Percentiles rank a stretch among this genome's conserved stretches.
phyloP scores from a whole-genome alignment of 768 basidiomycete genomes.

The Naganishia antarctica region DNA sequence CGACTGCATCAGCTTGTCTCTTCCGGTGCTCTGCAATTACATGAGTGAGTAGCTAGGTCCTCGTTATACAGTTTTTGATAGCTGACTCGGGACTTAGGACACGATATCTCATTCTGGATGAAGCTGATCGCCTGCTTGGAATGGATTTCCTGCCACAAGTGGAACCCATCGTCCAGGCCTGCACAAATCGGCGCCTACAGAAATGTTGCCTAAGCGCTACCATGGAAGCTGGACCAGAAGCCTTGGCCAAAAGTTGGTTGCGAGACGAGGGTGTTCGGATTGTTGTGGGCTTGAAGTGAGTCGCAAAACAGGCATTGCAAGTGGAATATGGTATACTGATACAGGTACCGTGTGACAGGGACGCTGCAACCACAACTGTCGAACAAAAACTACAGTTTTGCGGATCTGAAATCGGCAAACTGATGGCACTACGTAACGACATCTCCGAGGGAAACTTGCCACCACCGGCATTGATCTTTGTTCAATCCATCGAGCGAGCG shows the following conservation, averaged over 20 bases:
- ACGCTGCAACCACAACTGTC: constrained; percentile 89
- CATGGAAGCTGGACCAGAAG: constrained; percentile 80
- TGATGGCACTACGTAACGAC: constrained; percentile 77
- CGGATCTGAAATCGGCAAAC: constrained; percentile 87
- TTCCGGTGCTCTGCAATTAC: constrained; percentile 60
- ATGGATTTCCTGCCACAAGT: constrained; percentile 81
- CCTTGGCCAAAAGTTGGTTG: constrained; percentile 77
- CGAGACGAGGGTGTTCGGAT: constrained; percentile 74
- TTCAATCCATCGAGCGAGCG: constrained; percentile 67
- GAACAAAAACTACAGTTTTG: constrained; percentile 83
- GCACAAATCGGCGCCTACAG: constrained; percentile 64
- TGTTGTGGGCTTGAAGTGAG: constrained; percentile 93
- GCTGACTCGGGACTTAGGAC: constrained; percentile 56
- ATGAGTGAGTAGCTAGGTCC: constrained; percentile 58
- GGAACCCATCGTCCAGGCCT: constrained; percentile 76
- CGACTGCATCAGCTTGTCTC: constrained; percentile 77
- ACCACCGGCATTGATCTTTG: constrained; percentile 86
- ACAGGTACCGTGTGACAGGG: constrained; percentile 54
- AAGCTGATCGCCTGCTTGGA: constrained; percentile 87
- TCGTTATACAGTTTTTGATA: not conserved
- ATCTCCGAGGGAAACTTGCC: constrained; percentile 66
- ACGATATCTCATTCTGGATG: constrained; percentile 78
- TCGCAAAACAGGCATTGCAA: constrained; percentile 24
- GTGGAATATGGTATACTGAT: not conserved
- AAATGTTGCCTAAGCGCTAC: constrained; percentile 94